These are phyloP conservation scores for Opeltia flavorubescens DNA, from an alignment of 495 filamentous ascomycete genomes.

Conservation along the genomic window DNA sequence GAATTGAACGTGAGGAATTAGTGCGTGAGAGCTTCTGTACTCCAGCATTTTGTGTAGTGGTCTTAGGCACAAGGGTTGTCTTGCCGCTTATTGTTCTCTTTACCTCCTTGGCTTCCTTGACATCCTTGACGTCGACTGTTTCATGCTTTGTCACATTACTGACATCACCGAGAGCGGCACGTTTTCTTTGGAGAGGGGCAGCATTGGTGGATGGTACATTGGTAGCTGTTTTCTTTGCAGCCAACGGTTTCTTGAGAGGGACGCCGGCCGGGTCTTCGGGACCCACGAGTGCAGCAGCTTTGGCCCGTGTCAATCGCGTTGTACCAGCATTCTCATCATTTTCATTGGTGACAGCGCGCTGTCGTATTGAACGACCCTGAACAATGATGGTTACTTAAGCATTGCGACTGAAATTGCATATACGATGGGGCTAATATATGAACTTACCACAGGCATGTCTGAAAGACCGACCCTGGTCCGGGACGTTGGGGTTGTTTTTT, in stretches of 20 bases:
- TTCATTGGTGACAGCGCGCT: slow-evolving; percentile 66
- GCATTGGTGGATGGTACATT: slow-evolving; percentile 33
- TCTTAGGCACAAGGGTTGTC: slow-evolving; percentile 59
- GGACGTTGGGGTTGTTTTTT: too few relatives aligned
- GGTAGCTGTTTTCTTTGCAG: slow-evolving; percentile 55
- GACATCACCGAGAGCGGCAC: slow-evolving; percentile 76
- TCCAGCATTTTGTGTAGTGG: slow-evolving; percentile 52
- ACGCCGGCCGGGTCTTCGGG: slow-evolving; percentile 31
- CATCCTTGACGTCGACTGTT: slow-evolving; percentile 39
- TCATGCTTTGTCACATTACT: slow-evolving; percentile 86
- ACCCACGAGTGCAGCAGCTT: slow-evolving; percentile 59
- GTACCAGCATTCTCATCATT: slow-evolving; percentile 81
- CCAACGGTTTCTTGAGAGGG: slow-evolving; percentile 54
- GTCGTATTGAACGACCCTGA: slow-evolving; percentile 42
- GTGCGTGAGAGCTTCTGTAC: slow-evolving; percentile 64
- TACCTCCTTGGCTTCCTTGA: slow-evolving; percentile 44
- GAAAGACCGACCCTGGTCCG: too few relatives aligned
- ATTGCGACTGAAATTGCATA: too few relatives aligned
- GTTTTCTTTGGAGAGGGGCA: slow-evolving; percentile 41
- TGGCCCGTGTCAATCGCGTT: slow-evolving; percentile 81
- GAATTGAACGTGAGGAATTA: slow-evolving; percentile 47
- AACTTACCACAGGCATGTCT: slow-evolving; percentile 1
- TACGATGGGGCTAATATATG: too few relatives aligned
- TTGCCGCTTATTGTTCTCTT: slow-evolving; percentile 56
- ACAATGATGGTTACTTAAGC: neutral